Conservation (phyloP, 441 rosid genomes). For the Erysimum cheiri region DNA sequence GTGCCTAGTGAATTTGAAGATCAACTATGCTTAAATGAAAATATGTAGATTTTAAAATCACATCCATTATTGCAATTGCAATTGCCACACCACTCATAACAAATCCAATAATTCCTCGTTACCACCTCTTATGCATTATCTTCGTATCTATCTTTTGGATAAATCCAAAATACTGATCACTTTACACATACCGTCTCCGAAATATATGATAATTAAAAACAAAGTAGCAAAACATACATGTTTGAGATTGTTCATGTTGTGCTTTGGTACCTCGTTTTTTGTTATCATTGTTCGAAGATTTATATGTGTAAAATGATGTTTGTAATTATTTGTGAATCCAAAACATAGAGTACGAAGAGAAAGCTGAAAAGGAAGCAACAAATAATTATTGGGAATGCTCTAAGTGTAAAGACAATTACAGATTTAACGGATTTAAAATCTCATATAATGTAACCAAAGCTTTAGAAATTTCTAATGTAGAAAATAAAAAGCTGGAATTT, state of each 20-base stretch:
- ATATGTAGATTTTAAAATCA: neutral
- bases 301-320: neutral
- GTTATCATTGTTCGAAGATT: neutral
- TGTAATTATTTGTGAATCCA: neutral
- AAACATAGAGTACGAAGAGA: neutral
- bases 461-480: no score
- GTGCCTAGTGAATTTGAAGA: no score
- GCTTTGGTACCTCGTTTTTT: neutral
- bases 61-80: neutral
- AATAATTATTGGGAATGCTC: neutral
- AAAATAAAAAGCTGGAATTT: no score
- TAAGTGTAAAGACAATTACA: neutral
- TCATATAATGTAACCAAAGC: no score
- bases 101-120: neutral
- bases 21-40: neutral
- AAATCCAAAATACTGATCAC: neutral
- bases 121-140: neutral
- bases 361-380: neutral
- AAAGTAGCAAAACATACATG: neutral
- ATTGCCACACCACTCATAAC: neutral
- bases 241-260: neutral
- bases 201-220: neutral
- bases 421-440: no score
- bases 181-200: neutral
- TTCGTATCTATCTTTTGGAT: neutral